A percentile compares a stretch with the other conserved stretches of the same genome.
Evolutionary conservation across 176 grass and related monocot species (phyloP).

Genomic region (Phoenix dactylifera): DNA sequence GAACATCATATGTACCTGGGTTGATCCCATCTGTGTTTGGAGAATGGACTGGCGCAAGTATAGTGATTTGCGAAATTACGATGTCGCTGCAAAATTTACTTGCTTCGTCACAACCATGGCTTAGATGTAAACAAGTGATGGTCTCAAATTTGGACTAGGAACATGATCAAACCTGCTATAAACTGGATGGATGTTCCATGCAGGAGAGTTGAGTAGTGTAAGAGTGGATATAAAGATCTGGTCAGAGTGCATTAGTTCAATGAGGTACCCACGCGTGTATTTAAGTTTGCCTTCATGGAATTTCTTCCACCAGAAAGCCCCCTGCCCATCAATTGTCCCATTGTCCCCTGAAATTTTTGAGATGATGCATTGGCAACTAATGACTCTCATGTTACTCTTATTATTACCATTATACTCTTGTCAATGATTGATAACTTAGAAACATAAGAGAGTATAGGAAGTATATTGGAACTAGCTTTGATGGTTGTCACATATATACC

Average conservation of each 20-base stretch:
- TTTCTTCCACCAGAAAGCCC: conserved; percentile 75
- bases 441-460: too few relatives aligned
- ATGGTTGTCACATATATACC: conserved; percentile 16
- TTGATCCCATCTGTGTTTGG: conserved; percentile 98
- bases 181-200: conserved; percentile 89
- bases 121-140: too few relatives aligned
- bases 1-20: conserved; percentile 27
- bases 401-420: too few relatives aligned
- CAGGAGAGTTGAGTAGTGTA: conserved; percentile 68
- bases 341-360: conserved; percentile 40
- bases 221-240: conserved; percentile 77
- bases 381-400: too few relatives aligned
- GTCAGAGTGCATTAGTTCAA: conserved; percentile 57
- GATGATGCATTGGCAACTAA: too few relatives aligned
- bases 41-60: conserved; percentile 59
- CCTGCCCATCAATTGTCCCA: conserved; percentile 88
- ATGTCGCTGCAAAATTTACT: conserved; percentile 34
- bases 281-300: conserved; percentile 69
- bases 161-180: conserved; percentile 51
- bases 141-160: too few relatives aligned
- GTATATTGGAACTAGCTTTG: too few relatives aligned
- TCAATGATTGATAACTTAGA: too few relatives aligned
- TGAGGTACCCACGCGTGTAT: conserved; percentile 70
- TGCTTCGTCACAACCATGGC: not conserved
- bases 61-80: conserved; percentile 54